These are phyloP conservation scores for Diplogelasinospora grovesii DNA, from an alignment of 495 filamentous ascomycete genomes.

Conservation along the genomic window DNA sequence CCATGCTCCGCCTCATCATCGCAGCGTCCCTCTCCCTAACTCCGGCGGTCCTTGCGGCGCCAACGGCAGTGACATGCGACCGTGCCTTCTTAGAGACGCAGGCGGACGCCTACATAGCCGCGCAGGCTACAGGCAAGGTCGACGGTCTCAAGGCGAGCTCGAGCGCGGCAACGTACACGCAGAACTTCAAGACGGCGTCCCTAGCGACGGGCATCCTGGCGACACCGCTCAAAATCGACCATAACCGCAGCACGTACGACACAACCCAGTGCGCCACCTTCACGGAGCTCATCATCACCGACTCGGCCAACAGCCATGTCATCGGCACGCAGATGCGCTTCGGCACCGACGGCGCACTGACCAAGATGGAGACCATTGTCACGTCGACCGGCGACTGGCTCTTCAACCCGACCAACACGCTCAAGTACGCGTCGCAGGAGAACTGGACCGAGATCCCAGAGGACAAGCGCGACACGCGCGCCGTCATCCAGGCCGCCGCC, in stretches of 20 bases:
- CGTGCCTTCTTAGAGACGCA: constrained; percentile 17
- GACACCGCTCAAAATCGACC: constrained; percentile 38
- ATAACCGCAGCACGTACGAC: constrained; percentile 43
- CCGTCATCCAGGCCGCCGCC: constrained; percentile 36
- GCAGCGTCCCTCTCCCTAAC: background rate
- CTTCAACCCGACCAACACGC: constrained; percentile 43
- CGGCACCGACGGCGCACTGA: constrained; percentile 22
- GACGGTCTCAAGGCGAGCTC: constrained; percentile 9
- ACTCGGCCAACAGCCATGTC: constrained; percentile 38
- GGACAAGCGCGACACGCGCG: constrained; percentile 29
- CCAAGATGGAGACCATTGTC: constrained; percentile 37
- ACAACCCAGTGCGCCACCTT: constrained; percentile 41
- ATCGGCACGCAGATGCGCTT: constrained; percentile 39
- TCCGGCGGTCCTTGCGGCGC: background rate
- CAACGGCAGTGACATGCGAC: constrained; percentile 7
- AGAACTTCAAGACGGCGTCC: constrained; percentile 37
- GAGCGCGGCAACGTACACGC: constrained; percentile 15
- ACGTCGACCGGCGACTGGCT: constrained; percentile 41
- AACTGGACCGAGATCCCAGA: constrained; percentile 40
- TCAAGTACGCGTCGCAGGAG: constrained; percentile 34
- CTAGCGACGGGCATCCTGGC: constrained; percentile 35
- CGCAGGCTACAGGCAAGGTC: constrained; percentile 12
- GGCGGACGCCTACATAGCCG: constrained; percentile 10
- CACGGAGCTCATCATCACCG: constrained; percentile 41
- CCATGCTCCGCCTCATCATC: background rate